Evolutionary conservation across 352 stramenopile species (phyloP).

Genomic region (Globisporangium echinulatum): DNA sequence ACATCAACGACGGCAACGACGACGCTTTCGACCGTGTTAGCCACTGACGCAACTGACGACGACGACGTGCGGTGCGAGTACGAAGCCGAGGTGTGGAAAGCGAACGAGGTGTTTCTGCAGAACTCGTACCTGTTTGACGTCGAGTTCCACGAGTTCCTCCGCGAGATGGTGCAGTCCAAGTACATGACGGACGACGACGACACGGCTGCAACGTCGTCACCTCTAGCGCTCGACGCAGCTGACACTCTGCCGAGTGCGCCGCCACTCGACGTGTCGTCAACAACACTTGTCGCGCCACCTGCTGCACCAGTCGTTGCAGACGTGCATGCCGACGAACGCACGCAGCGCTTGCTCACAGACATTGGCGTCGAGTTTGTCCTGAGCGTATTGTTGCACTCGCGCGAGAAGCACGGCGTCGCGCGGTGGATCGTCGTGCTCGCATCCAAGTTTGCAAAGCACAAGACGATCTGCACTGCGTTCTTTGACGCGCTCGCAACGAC

Average conservation of each 20-base stretch:
- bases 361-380: conserved; percentile 87
- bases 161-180: conserved; percentile 81
- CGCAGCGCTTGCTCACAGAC: conserved; percentile 63
- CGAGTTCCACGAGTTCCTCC: conserved; percentile 94
- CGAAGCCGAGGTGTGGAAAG: conserved; percentile 89
- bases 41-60: background rate
- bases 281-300: conserved; percentile 3
- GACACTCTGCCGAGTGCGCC: conserved; percentile 6
- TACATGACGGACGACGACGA: conserved; percentile 52
- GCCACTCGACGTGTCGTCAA: conserved; percentile 3
- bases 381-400: conserved; percentile 81
- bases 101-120: conserved; percentile 92
- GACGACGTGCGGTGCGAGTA: conserved; percentile 65
- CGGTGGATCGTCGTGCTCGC: conserved; percentile 76
- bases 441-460: conserved; percentile 67
- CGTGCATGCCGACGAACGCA: conserved; percentile 35
- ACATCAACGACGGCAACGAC: background rate
- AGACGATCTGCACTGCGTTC: conserved; percentile 61
- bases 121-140: conserved; percentile 95
- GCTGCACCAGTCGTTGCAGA: conserved; percentile 14
- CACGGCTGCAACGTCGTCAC: too few relatives aligned
- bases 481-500: conserved; percentile 52
- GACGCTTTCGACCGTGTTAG: background rate
- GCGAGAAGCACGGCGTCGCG: conserved; percentile 83
- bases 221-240: background rate